Percentiles rank a stretch among this genome's conserved stretches.
Evolutionary conservation across 2,329 filamentous ascomycete species (phyloP).

Genomic region (Fusarium napiforme): DNA sequence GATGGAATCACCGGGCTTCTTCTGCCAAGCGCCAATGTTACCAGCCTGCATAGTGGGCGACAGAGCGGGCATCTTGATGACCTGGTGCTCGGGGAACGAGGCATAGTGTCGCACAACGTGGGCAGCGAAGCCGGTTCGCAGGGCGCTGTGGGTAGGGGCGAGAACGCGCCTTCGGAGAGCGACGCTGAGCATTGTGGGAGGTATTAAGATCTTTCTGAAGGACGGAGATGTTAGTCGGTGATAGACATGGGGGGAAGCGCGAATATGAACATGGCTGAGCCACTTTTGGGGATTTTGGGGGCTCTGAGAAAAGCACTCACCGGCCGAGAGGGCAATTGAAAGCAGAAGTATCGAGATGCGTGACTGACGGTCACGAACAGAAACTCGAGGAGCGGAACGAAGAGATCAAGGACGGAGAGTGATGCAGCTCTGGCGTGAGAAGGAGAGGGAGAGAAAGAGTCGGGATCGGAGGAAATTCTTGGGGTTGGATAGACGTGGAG

Average conservation of each 20-base stretch:
- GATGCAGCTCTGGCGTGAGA: conserved; percentile 46
- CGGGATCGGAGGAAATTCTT: conserved; percentile 50
- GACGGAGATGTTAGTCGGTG: conserved; percentile 34
- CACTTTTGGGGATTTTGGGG: conserved; percentile 12
- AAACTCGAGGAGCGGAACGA: conserved; percentile 25
- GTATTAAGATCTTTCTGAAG: conserved; percentile 47
- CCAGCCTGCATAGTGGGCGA: conserved; percentile 98
- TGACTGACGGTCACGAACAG: conserved; percentile 33
- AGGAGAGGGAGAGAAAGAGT: conserved; percentile 48
- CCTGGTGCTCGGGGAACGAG: conserved; percentile 91
- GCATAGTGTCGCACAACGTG: conserved; percentile 74
- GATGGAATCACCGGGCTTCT: conserved; percentile 91
- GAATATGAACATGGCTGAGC: conserved; percentile 31
- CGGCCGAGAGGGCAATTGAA: conserved; percentile 41
- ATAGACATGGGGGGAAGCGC: conserved; percentile 30
- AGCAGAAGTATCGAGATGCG: conserved; percentile 36
- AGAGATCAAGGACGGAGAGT: conserved; percentile 37
- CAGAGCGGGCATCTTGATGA: conserved; percentile 97
- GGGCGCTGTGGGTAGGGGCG: conserved; percentile 60
- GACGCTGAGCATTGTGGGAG: conserved; percentile 67
- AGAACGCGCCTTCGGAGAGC: conserved; percentile 72
- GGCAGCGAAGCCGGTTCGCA: conserved; percentile 63
- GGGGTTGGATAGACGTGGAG: conserved; percentile 51
- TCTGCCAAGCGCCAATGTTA: conserved; percentile 98
- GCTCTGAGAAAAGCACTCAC: conserved; percentile 34